These are phyloP conservation scores for Penicillium taxi DNA, from an alignment of 495 filamentous ascomycete genomes.

Conservation along the genomic window DNA sequence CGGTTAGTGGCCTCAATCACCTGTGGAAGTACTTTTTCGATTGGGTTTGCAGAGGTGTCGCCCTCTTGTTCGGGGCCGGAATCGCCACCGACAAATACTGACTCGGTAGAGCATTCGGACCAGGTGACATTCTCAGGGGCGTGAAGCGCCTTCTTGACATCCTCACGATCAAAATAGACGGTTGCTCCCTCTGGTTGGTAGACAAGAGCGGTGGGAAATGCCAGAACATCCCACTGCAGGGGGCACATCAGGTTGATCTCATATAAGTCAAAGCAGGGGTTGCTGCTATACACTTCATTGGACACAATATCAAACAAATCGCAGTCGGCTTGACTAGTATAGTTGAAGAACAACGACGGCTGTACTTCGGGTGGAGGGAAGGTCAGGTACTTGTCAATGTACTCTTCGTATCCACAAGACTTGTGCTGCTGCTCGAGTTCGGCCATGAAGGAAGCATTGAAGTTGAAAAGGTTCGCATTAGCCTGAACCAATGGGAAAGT, in stretches of 20 bases:
- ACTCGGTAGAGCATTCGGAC: slow-evolving; percentile 31
- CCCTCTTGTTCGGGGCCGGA: slow-evolving; percentile 31
- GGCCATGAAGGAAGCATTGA: slow-evolving; percentile 47
- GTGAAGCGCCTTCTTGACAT: slow-evolving; percentile 53
- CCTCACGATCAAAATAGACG: slow-evolving; percentile 50
- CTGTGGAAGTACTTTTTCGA: slow-evolving; percentile 45
- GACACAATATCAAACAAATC: slow-evolving; percentile 44
- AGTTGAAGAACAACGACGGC: slow-evolving; percentile 31
- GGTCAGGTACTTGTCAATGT: slow-evolving; percentile 46
- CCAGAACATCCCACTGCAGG: slow-evolving; percentile 41
- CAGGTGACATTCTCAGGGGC: slow-evolving; percentile 40
- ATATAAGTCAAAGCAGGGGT: slow-evolving; percentile 59
- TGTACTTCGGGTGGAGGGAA: slow-evolving; percentile 44
- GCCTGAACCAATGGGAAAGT: slow-evolving; percentile 42
- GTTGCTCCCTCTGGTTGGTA: slow-evolving; percentile 35
- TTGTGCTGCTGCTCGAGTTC: slow-evolving; percentile 42
- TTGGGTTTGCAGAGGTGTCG: slow-evolving; percentile 35
- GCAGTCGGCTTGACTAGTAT: slow-evolving; percentile 32
- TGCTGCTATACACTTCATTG: slow-evolving; percentile 37
- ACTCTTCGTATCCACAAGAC: slow-evolving; percentile 49
- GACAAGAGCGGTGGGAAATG: slow-evolving; percentile 33
- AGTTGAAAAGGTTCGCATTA: slow-evolving; percentile 48
- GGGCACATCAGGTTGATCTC: slow-evolving; percentile 42
- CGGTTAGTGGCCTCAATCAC: slow-evolving; percentile 56
- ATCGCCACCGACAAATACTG: slow-evolving; percentile 39